phyloP scores from a whole-genome alignment of 1,284 basidiomycete species.

The Phlebopus sp. region DNA sequence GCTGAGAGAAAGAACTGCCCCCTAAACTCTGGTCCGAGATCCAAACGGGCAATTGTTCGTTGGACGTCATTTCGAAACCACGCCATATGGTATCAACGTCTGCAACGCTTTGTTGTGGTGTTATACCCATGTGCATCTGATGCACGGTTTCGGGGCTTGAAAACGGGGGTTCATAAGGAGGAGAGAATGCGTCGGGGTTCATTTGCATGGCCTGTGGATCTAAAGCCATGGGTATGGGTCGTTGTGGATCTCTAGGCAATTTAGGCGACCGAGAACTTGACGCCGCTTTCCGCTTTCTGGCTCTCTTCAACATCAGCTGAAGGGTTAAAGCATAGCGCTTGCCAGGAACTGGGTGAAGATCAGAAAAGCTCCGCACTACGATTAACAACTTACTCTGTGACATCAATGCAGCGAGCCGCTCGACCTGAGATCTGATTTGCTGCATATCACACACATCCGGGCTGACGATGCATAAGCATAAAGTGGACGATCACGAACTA shows the following conservation, averaged over 20 bases:
- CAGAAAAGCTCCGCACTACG: slow-evolving; percentile 8
- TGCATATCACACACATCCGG: slow-evolving; percentile 80
- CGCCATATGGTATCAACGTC: slow-evolving; percentile 75
- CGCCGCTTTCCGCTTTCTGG: slow-evolving; percentile 60
- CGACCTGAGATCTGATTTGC: slow-evolving; percentile 75
- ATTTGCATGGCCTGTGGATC: slow-evolving; percentile 23
- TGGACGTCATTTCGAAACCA: slow-evolving; percentile 65
- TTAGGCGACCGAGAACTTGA: slow-evolving; percentile 61
- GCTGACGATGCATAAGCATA: slow-evolving; percentile 37
- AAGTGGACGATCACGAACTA: background rate
- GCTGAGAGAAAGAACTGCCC: slow-evolving; percentile 68
- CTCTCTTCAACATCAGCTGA: slow-evolving; percentile 82
- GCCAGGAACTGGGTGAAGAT: slow-evolving; percentile 64
- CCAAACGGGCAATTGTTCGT: slow-evolving; percentile 77
- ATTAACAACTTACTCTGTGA: slow-evolving; percentile 59
- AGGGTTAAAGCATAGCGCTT: slow-evolving; percentile 87
- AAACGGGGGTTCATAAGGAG: slow-evolving; percentile 40
- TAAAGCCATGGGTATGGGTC: slow-evolving; percentile 38
- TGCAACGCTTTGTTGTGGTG: slow-evolving; percentile 35
- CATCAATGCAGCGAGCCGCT: slow-evolving; percentile 72
- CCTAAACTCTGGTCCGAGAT: slow-evolving; percentile 77
- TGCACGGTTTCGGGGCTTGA: slow-evolving; percentile 44
- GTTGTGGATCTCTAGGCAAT: slow-evolving; percentile 46
- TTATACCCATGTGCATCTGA: slow-evolving; percentile 32
- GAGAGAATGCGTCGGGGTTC: slow-evolving; percentile 33